A percentile compares a stretch with the other conserved stretches of the same genome.
Conservation (phyloP, 2,329 filamentous ascomycete species). For the Cladosporium oxysporum region DNA sequence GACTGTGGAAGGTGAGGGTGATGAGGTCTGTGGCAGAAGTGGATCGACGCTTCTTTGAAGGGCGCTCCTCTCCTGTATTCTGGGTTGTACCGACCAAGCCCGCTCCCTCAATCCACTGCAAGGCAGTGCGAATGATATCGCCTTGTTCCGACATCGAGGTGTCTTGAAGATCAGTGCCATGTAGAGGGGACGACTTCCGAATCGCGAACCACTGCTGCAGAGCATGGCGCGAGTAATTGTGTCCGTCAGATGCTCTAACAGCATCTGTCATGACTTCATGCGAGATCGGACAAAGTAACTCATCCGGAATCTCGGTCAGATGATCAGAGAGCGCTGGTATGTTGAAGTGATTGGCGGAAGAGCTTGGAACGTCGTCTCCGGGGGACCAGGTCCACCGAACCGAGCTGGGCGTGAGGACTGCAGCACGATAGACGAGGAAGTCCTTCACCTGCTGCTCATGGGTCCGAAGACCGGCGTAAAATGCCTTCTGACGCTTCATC, state of each 20-base stretch:
- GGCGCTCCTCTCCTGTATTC: neutral
- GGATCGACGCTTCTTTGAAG: neutral
- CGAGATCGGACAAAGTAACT: conserved; percentile 36
- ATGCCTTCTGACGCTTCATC: neutral
- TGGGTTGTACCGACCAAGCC: neutral
- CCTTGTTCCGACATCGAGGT: conserved; percentile 30
- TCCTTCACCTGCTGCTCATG: conserved; percentile 32
- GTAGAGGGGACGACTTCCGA: conserved; percentile 36
- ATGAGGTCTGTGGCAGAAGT: neutral
- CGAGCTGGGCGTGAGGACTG: conserved; percentile 17
- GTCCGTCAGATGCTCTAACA: conserved; percentile 36
- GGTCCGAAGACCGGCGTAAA: conserved; percentile 20
- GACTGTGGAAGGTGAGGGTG: neutral
- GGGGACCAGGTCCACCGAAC: conserved; percentile 32
- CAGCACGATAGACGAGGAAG: conserved; percentile 32
- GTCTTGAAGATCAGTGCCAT: conserved; percentile 31
- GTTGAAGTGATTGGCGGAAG: neutral
- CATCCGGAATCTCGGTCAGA: neutral
- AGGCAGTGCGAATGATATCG: conserved; percentile 25
- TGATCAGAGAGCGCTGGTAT: neutral
- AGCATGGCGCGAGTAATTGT: conserved; percentile 39
- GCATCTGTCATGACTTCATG: conserved; percentile 39
- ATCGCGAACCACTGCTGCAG: conserved; percentile 40
- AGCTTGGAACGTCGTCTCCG: conserved; percentile 32
- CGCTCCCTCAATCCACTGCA: conserved; percentile 2